Evolutionary conservation across 2,329 filamentous ascomycete species (phyloP).

Genomic region (Cercospora sp.): DNA sequence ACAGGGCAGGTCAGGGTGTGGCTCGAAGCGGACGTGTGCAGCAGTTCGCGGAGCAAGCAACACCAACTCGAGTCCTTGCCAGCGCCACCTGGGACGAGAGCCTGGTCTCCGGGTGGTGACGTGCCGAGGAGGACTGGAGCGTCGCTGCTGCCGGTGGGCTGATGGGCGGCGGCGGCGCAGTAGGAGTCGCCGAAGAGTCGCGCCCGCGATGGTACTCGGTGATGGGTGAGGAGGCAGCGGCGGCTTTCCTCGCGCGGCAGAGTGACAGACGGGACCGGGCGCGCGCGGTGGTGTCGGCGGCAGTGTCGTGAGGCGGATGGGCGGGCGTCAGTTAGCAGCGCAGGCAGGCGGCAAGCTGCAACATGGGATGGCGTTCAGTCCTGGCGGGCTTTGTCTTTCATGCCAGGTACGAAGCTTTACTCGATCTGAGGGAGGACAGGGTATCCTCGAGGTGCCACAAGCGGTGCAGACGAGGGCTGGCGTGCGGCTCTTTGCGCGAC

Average conservation of each 20-base stretch:
- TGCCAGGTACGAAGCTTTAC: conserved; percentile 9
- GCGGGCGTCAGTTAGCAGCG: background rate
- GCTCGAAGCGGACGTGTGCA: conserved; percentile 30
- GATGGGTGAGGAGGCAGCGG: background rate
- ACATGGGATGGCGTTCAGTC: background rate
- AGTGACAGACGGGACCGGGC: background rate
- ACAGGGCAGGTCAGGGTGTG: conserved; percentile 20
- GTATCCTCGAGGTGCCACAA: conserved; percentile 1
- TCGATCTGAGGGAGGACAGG: conserved; percentile 13
- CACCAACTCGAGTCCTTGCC: conserved; percentile 17
- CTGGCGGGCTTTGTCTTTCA: conserved; percentile 7
- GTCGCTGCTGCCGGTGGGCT: background rate
- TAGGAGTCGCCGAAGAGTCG: background rate
- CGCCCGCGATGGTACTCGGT: background rate
- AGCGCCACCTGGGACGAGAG: conserved; percentile 18
- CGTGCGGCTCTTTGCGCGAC: background rate
- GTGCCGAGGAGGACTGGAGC: background rate
- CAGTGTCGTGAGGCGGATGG: background rate
- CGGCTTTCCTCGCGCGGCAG: background rate
- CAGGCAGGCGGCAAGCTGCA: background rate
- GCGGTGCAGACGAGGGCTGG: background rate
- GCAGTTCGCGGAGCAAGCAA: conserved; percentile 24
- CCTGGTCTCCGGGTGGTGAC: conserved; percentile 23
- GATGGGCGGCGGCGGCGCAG: background rate
- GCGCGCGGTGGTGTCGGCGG: background rate